Evolutionary conservation across 129 eudicot species (phyloP).

Genomic region (Saposhnikovia divaricata): DNA sequence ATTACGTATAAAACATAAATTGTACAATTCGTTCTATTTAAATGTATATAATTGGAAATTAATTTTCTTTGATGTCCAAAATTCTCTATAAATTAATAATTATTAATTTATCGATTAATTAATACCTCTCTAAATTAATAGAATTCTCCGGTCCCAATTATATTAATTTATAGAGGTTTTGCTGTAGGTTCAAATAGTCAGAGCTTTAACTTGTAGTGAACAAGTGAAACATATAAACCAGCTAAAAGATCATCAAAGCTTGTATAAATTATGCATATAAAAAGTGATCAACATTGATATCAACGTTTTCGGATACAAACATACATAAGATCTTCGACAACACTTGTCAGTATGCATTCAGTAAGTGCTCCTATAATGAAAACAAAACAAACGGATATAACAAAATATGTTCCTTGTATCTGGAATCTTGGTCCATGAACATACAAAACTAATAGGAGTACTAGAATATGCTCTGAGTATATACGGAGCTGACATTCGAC

Average conservation of each 20-base stretch:
- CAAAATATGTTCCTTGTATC: background rate
- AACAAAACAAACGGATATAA: background rate
- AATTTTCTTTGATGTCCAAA: too few relatives aligned
- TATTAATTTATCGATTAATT: too few relatives aligned
- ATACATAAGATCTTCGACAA: background rate
- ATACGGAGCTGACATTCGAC: background rate
- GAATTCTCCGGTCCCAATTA: too few relatives aligned
- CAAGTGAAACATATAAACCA: background rate
- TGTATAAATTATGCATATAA: background rate
- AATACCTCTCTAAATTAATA: too few relatives aligned
- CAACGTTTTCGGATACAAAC: background rate
- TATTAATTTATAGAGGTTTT: too few relatives aligned
- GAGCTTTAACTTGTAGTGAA: too few relatives aligned
- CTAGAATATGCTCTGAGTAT: background rate
- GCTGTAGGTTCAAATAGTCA: too few relatives aligned
- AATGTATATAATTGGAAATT: too few relatives aligned
- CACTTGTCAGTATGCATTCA: background rate
- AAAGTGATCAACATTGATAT: background rate
- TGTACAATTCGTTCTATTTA: too few relatives aligned
- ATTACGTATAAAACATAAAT: too few relatives aligned
- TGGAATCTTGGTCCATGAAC: background rate
- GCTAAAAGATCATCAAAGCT: too few relatives aligned
- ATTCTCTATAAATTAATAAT: too few relatives aligned
- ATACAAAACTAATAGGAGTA: background rate
- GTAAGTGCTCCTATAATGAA: background rate